Base-by-base conservation (phyloP, 371 early-diverging fungal species). In the Phascolomyces articulosus region DNA sequence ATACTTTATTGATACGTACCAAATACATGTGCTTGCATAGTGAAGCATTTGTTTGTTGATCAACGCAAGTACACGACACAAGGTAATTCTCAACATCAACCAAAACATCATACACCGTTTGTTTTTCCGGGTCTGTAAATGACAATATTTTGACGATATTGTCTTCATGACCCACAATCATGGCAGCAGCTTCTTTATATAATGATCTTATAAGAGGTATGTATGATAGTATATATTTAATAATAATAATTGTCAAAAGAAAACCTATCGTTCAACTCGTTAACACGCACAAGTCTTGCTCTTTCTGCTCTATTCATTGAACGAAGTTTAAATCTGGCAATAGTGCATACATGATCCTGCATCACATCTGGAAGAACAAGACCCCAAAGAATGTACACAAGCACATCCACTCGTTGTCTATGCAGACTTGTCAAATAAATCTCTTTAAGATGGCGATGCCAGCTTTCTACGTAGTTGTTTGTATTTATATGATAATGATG, bases 381-480 rank as follows among this genome's bases (percentile, higher is more conserved):
- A 23, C 24, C 23, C 55, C 55, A 55, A 28, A 55, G 55, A 18
- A 55, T 28, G 28, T 55, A 55, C 21, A 55, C 55, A 4, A 55
- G 24, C 3, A 28, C 29, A 28, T 55, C 55, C 3, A 55, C 24
- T 4, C 55, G 55, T 18, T 23, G 55, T 26, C 55, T 15, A 4
- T 21, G 55, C 18, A 55, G 8, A 18, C 55, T 28, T 16, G 27
- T 3, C 23, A 55, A 16, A 55, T 4, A 10, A 16, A 23, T 3
- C 18, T 55, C 23, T 28, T 55, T 55, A 4, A 55, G 55, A 4
- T 55, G 55, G 23, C 55, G 55, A 23, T 55, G 55, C 55, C 55
- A 55, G 55, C 55, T 55, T 55, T 55, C 55, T 16, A 55, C 18
- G 23, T 55, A 55, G 18, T 23, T 55, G 55, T 55, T 55, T 26